Base-by-base conservation (phyloP, 306 rosid species). In the Psophocarpus tetragonolobus region DNA sequence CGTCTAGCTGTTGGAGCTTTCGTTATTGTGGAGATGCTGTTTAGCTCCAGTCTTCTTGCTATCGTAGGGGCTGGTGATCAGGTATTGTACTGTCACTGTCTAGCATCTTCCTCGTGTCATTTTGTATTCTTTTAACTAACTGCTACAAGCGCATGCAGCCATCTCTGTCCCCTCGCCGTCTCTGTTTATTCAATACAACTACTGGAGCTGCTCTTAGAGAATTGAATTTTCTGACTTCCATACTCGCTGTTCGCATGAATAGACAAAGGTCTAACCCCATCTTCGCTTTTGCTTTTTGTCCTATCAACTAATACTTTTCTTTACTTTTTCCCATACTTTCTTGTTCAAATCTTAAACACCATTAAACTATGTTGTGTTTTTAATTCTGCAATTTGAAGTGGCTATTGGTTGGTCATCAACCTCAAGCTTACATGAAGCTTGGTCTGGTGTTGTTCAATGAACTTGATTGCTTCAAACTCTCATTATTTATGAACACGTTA, bases 61-160 rank as follows among this genome's bases (percentile, higher is more conserved):
- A 89, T 94, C 29, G 97, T 94, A 80, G 98, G 98, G 39, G 98
- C 97, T 63, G 98, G 98, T 47, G 92, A 94, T 82, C 97, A 94
- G 98, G 98, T 91, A 51, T 27, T 74, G 60, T n/a, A 60, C 66
- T 26, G 0, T 4, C n/a, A 7, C 24, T 62, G 66, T 2, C 42
- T 39, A 33, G 36, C 5, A 39, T 48, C 6, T 41, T 9, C 23
- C 8, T 8, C 23, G 5, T 41, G 64, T 10, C 42, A 76, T 56
- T 35, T 13, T 42, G 30, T 58, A 20, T 68, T 44, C 35, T 84
- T 76, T 38, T 87, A 57, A 58, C 64, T 65, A 76, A 73, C n/a
- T n/a, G n/a, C n/a, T 56, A 10, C 62, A 51, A 17, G 58, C 20
- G n/a, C 23, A 57, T 57, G 29, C 91, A 94, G 97, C 97, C 95